Conservation (phyloP, 148 eudicot species). For the Drosera capensis region DNA sequence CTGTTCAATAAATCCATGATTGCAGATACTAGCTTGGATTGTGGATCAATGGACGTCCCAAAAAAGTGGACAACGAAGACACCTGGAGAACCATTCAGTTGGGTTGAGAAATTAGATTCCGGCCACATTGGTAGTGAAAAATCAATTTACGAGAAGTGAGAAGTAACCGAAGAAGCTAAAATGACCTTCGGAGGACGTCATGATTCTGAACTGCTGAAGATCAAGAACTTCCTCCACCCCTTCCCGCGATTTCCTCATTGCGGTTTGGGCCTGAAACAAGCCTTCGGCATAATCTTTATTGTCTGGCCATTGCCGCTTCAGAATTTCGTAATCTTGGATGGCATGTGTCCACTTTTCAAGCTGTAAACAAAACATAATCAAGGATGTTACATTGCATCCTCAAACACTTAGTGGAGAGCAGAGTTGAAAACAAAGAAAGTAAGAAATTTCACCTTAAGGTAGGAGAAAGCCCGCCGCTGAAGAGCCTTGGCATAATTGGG, state of each 20-base stretch:
- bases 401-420: no score
- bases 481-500: conserved; percentile 82
- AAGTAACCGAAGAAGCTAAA: not conserved
- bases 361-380: no score
- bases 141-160: not conserved
- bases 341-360: no score
- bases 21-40: conserved; percentile 49
- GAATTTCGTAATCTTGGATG: no score
- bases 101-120: no score
- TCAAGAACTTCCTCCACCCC: conserved; percentile 48
- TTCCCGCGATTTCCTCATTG: no score
- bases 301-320: no score
- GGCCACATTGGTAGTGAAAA: not conserved
- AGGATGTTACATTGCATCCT: no score
- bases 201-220: conserved; percentile 63
- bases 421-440: not conserved
- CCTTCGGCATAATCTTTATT: no score
- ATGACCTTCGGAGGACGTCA: conserved; percentile 52
- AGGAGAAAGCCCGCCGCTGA: conserved; percentile 76
- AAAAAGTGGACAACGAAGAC: conserved; percentile 62
- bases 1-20: conserved; percentile 41
- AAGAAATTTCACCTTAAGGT: conserved; percentile 40
- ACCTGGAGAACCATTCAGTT: conserved; percentile 41
- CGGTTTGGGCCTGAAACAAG: no score
- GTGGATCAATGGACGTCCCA: conserved; percentile 20